Percentiles rank a stretch among this genome's conserved stretches.
These are phyloP conservation scores for Beauveria sp. DNA, from an alignment of 2,329 filamentous ascomycete species.

Conservation along the genomic window DNA sequence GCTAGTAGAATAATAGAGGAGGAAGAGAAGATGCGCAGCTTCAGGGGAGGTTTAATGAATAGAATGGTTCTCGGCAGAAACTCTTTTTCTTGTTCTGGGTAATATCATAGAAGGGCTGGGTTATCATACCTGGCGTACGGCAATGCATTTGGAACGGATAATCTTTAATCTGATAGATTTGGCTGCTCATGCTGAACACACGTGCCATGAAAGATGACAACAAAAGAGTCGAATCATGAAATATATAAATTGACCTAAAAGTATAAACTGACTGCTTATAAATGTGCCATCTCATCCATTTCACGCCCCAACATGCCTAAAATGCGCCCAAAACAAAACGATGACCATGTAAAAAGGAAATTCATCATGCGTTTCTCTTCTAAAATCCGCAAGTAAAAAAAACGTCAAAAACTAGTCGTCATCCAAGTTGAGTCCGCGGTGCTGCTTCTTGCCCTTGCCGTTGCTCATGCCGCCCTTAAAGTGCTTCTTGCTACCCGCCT, in stretches of 20 bases:
- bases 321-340: background rate
- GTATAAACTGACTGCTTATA: background rate
- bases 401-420: slow-evolving; percentile 7
- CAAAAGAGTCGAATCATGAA: background rate
- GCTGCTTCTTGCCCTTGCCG: slow-evolving; percentile 43
- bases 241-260: background rate
- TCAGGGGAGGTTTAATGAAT: background rate
- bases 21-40: background rate
- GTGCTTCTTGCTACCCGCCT: slow-evolving; percentile 76
- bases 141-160: background rate
- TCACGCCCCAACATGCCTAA: background rate
- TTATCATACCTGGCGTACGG: background rate
- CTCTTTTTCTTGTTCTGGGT: background rate
- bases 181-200: background rate
- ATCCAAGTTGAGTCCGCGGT: slow-evolving; percentile 13
- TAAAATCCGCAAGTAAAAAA: background rate
- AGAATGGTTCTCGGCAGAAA: background rate
- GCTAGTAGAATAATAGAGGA: background rate
- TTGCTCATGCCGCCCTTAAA: slow-evolving; percentile 70
- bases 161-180: background rate
- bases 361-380: background rate
- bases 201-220: background rate
- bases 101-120: background rate
- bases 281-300: background rate
- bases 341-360: background rate